These are phyloP conservation scores for Beauveria sp. DNA, from an alignment of 2,329 filamentous ascomycete genomes.

Conservation along the genomic window DNA sequence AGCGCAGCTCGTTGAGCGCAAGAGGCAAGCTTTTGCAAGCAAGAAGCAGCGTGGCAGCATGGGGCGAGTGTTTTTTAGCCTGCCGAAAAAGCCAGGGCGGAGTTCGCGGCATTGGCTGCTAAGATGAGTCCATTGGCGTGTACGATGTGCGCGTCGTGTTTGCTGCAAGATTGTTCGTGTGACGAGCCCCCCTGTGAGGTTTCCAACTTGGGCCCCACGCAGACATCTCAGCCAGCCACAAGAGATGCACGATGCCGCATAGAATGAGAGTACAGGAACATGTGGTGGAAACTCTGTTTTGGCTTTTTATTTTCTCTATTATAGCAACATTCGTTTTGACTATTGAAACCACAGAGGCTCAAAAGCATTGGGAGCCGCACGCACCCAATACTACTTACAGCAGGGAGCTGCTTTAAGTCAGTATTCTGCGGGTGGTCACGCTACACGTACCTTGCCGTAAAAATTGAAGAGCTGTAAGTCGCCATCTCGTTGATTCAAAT, in stretches of 20 bases:
- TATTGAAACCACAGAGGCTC: too few species aligned
- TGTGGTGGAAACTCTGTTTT: neutral
- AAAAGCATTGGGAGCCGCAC: neutral
- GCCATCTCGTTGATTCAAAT: neutral
- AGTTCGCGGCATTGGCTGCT: constrained; percentile 51
- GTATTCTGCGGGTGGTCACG: neutral
- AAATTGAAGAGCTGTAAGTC: neutral
- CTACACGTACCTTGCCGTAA: neutral
- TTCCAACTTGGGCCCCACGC: neutral
- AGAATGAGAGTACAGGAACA: too few species aligned
- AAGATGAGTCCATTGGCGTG: neutral
- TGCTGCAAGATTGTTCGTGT: neutral
- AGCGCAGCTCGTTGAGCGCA: constrained; percentile 62
- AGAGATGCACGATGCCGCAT: neutral
- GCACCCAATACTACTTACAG: neutral
- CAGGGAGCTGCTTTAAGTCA: neutral
- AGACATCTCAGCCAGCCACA: neutral
- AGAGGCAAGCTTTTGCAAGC: constrained; percentile 56
- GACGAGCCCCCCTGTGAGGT: neutral
- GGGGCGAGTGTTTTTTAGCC: constrained; percentile 45
- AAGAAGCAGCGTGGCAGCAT: constrained; percentile 54
- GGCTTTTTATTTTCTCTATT: neutral
- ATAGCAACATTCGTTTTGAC: too few species aligned
- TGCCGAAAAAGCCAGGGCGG: constrained; percentile 47
- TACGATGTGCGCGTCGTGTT: neutral